Conservation (phyloP, 1,139 yeast genomes). For the Lodderomyces beijingensis region DNA sequence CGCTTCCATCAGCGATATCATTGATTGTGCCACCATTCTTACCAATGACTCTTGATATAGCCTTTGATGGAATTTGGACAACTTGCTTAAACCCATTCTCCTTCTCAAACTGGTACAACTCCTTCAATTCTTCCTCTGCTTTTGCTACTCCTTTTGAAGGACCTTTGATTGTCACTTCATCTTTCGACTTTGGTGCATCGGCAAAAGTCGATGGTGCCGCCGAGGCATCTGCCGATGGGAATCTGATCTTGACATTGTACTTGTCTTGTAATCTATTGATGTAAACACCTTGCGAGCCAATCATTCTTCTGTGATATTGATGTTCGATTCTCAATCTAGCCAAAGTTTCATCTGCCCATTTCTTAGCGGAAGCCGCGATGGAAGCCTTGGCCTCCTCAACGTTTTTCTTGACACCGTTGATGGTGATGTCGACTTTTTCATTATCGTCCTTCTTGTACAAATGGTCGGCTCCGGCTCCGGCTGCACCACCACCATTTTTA, state of each 20-base stretch:
- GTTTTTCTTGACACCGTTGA: slow-evolving; percentile 76
- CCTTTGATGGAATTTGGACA: slow-evolving; percentile 63
- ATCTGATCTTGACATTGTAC: slow-evolving; percentile 76
- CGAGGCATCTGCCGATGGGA: slow-evolving; percentile 47
- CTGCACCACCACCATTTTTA: slow-evolving; percentile 16
- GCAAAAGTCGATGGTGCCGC: slow-evolving; percentile 23
- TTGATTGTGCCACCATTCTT: slow-evolving; percentile 81
- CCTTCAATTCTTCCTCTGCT: slow-evolving; percentile 83
- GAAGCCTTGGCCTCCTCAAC: slow-evolving; percentile 69
- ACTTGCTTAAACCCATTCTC: slow-evolving; percentile 73
- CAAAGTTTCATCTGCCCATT: slow-evolving; percentile 78
- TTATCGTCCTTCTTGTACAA: slow-evolving; percentile 23
- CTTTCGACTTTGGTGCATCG: slow-evolving; percentile 41
- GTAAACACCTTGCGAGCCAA: slow-evolving; percentile 80
- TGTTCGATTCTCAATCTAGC: slow-evolving; percentile 65
- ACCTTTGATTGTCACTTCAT: slow-evolving; percentile 79
- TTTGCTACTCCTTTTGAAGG: slow-evolving; percentile 86
- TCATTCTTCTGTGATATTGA: slow-evolving; percentile 75
- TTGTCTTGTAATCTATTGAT: slow-evolving; percentile 86
- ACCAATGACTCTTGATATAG: slow-evolving; percentile 85
- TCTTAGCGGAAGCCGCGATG: slow-evolving; percentile 58
- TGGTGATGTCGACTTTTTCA: slow-evolving; percentile 51
- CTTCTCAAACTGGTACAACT: slow-evolving; percentile 78
- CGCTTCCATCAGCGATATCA: slow-evolving; percentile 76
- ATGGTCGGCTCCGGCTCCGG: neutral